A percentile compares a stretch with the other conserved stretches of the same genome.
Conservation (phyloP, 2,329 filamentous ascomycete genomes). For the Aspergillus sergii region DNA sequence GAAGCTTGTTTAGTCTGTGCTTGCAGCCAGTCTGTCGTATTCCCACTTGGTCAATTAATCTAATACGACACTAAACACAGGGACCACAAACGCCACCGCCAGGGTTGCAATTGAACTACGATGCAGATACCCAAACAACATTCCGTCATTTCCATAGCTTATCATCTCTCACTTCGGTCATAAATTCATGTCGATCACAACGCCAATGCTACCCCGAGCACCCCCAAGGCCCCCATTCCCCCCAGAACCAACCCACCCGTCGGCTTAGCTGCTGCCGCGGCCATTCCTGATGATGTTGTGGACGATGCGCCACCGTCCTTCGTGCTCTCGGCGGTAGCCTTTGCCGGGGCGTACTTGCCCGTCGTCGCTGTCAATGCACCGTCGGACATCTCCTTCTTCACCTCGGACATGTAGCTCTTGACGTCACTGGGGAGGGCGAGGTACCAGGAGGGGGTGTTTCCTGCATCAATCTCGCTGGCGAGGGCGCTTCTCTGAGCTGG, state of each 20-base stretch:
- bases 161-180: not conserved
- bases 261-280: conserved; percentile 17
- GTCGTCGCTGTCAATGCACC: conserved; percentile 30
- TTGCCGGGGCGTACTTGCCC: conserved; percentile 10
- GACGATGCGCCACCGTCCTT: conserved; percentile 10
- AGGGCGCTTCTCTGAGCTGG: conserved; percentile 32
- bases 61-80: not conserved
- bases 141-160: not conserved
- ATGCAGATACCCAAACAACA: not conserved
- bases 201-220: conserved; percentile 27
- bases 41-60: not conserved
- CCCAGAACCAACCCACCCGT: conserved; percentile 21
- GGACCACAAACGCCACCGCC: not conserved
- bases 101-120: not conserved
- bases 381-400: conserved; percentile 31
- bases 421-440: conserved; percentile 31
- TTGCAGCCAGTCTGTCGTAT: not conserved
- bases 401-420: conserved; percentile 36
- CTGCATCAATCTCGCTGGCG: conserved; percentile 34
- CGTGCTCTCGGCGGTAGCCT: conserved; percentile 17
- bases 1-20: conserved; percentile 2
- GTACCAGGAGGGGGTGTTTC: conserved; percentile 38
- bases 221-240: conserved; percentile 25
- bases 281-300: conserved; percentile 18
- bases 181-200: conserved; percentile 17